Evolutionary conservation across 2,329 filamentous ascomycete genomes (phyloP).

Genomic region (Cryphonectria naterciae): DNA sequence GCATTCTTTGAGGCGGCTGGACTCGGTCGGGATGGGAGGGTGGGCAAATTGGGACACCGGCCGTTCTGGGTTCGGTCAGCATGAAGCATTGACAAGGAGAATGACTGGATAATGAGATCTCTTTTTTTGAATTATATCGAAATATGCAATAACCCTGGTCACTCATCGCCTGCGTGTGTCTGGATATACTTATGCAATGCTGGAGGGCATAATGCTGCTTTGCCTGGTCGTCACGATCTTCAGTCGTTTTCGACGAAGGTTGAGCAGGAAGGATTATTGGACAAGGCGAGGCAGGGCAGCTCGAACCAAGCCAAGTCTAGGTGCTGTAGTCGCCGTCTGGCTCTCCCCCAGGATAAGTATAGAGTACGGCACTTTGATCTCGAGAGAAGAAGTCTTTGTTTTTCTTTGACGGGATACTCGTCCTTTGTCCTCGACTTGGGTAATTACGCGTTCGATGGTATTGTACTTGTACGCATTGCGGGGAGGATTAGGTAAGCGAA

Average conservation of each 20-base stretch:
- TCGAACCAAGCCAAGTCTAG: background rate
- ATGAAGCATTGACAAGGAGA: constrained; percentile 4
- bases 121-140: background rate
- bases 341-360: background rate
- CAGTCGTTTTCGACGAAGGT: background rate
- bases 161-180: background rate
- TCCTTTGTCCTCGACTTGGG: background rate
- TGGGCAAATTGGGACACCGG: background rate
- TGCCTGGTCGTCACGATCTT: background rate
- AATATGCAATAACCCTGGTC: background rate
- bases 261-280: background rate
- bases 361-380: background rate
- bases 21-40: background rate
- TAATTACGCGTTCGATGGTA: background rate
- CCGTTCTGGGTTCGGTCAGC: background rate
- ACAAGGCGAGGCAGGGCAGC: background rate
- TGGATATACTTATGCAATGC: background rate
- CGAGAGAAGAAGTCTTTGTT: background rate
- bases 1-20: background rate
- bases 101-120: background rate
- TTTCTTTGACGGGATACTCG: background rate
- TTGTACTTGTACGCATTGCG: background rate
- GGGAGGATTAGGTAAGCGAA: background rate
- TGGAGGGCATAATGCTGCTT: background rate
- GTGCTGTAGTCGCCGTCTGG: background rate